Evolutionary conservation across 2,329 filamentous ascomycete species (phyloP).

Genomic region (Remersonia thermophila): DNA sequence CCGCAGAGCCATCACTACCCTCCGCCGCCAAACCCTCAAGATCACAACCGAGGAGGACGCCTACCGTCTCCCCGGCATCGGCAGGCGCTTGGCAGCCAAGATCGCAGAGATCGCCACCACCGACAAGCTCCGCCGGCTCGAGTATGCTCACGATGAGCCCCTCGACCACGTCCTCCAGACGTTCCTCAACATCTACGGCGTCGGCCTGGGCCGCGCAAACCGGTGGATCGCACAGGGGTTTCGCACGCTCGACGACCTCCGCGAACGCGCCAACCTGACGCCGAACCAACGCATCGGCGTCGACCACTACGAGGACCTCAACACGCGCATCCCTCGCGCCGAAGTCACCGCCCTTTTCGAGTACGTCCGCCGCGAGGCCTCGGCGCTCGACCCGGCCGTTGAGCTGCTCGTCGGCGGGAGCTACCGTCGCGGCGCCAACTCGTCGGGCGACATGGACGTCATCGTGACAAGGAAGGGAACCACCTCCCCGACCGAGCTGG

Average conservation of each 20-base stretch:
- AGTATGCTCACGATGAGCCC: slow-evolving; percentile 56
- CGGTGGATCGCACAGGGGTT: slow-evolving; percentile 68
- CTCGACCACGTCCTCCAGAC: slow-evolving; percentile 50
- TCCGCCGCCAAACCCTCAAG: slow-evolving; percentile 52
- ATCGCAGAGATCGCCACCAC: slow-evolving; percentile 82
- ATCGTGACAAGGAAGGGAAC: slow-evolving; percentile 62
- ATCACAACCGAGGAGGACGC: slow-evolving; percentile 62
- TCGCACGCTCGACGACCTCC: slow-evolving; percentile 61
- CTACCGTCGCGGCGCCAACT: slow-evolving; percentile 65
- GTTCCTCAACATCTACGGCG: slow-evolving; percentile 72
- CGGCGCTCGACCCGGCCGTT: slow-evolving; percentile 47
- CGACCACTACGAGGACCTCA: slow-evolving; percentile 69
- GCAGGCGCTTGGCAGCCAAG: slow-evolving; percentile 62
- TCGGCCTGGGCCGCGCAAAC: slow-evolving; percentile 55
- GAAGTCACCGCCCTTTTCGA: slow-evolving; percentile 62
- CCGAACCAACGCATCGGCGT: slow-evolving; percentile 63
- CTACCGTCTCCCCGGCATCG: slow-evolving; percentile 53
- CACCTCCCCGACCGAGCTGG: slow-evolving; percentile 40
- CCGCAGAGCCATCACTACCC: slow-evolving; percentile 60
- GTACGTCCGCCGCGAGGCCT: slow-evolving; percentile 48
- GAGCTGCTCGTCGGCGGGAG: slow-evolving; percentile 70
- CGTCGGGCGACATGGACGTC: slow-evolving; percentile 73
- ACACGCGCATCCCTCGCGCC: slow-evolving; percentile 60
- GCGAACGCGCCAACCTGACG: slow-evolving; percentile 48
- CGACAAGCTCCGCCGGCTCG: slow-evolving; percentile 56